Base-by-base conservation (phyloP, 169 alveolate genomes). In the Cryptosporidium bovis region DNA sequence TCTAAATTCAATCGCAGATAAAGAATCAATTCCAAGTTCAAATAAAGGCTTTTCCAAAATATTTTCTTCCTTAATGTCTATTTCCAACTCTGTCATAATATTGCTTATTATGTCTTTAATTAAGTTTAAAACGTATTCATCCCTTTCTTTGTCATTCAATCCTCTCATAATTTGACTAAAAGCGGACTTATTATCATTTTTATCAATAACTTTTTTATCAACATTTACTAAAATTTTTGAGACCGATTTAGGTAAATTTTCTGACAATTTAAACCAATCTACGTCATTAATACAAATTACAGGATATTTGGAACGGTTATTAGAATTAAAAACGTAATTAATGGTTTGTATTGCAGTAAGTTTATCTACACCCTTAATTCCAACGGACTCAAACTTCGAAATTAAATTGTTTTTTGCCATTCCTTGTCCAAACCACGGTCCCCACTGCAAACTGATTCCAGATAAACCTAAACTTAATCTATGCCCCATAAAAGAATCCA, bases 1-100 rank as follows among this genome's bases (percentile, higher is more conserved):
- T 31, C 94, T 67, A 44, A 91, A 87, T 51, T 91, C 94, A 33
- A 91, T 90, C n/a, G 94, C 90, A 13, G 93, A 90, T 31, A 91
- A 56, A 7, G 94, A 91, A 62, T 91, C 94, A 18, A 91, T 46
- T 5, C 93, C 94, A 33, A 91, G 64, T 36, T 84, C 83, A 27
- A 51, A 56, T 10, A 89, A 64, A 27, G 90, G 92, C 50, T 66
- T 68, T 8, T 90, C 91, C 18, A 83, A 27, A 24, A 60, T n/a
- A n/a, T 27, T 44, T 18, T 53, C 27, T 40, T 60, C 69, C 13
- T 60, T 27, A 16, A 58, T 55, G 3, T 40, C 64, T n/a, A 60
- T 18, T 29, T 4, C 56, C 13, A n/a, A 18, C 10, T 60, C 71
- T 7, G 65, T 46, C 13, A 77, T 44, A 60, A 77, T 71, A 6